Conservation (phyloP, 2,329 filamentous ascomycete species). For the Lasiodiplodia citricola region DNA sequence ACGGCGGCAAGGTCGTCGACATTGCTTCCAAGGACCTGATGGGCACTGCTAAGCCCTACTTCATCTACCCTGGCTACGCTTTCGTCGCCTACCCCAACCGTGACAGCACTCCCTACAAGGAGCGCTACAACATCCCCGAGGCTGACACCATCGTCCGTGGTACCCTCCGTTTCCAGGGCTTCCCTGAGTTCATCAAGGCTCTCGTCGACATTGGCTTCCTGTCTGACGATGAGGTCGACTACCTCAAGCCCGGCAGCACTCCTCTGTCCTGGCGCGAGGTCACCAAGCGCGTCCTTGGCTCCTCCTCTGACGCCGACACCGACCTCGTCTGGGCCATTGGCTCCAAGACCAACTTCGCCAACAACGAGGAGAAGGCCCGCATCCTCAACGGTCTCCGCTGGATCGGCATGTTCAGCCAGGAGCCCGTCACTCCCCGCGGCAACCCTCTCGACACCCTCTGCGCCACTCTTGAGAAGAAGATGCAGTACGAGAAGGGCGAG, state of each 20-base stretch:
- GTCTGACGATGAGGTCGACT: conserved; percentile 68
- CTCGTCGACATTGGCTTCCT: conserved; percentile 93
- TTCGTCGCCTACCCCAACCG: conserved; percentile 95
- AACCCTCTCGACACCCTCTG: conserved; percentile 92
- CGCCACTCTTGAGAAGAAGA: conserved; percentile 87
- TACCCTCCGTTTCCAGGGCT: conserved; percentile 85
- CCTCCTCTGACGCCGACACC: conserved; percentile 67
- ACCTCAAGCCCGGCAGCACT: conserved; percentile 64
- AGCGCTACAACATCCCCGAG: conserved; percentile 91
- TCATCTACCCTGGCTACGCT: conserved; percentile 84
- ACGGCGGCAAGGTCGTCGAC: conserved; percentile 74
- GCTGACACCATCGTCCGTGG: conserved; percentile 84
- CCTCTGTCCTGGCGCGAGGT: conserved; percentile 80
- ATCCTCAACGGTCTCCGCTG: conserved; percentile 76
- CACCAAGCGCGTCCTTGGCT: conserved; percentile 75
- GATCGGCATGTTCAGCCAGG: conserved; percentile 71
- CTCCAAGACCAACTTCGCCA: conserved; percentile 75
- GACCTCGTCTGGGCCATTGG: conserved; percentile 76
- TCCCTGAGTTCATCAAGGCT: conserved; percentile 86
- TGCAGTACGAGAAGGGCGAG: conserved; percentile 83
- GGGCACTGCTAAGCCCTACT: conserved; percentile 86
- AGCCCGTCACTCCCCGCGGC: conserved; percentile 71
- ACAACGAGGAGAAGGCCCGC: conserved; percentile 70
- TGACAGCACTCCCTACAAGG: conserved; percentile 84
- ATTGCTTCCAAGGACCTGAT: conserved; percentile 71